phyloP scores from a whole-genome alignment of 148 eudicot genomes.

The Camellia sinensis region DNA sequence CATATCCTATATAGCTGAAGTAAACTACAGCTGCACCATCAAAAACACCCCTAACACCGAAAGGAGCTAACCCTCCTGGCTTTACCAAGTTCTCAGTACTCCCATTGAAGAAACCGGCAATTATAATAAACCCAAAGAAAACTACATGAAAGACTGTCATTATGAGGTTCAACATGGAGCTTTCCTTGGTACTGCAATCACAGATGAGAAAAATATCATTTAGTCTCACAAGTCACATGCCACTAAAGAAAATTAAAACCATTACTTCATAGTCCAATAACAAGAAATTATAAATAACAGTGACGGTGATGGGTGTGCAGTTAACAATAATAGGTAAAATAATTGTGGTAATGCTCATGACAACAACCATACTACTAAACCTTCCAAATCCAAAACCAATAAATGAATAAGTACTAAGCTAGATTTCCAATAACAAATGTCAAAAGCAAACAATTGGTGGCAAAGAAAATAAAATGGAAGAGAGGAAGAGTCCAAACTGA shows the following conservation, averaged over 20 bases:
- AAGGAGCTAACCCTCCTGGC: constrained; percentile 69
- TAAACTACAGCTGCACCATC: constrained; percentile 84
- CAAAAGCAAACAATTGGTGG: neutral
- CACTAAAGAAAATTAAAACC: constrained; percentile 7
- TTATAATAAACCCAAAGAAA: constrained; percentile 66
- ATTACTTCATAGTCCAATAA: constrained; percentile 2
- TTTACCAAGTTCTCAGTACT: constrained; percentile 50
- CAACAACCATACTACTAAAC: neutral
- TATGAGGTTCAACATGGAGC: constrained; percentile 60
- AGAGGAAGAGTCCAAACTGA: neutral
- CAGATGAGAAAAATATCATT: neutral
- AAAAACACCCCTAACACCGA: constrained; percentile 65
- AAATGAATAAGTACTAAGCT: neutral
- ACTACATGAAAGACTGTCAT: constrained; percentile 68
- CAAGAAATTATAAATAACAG: neutral
- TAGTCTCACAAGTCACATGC: constrained; percentile 22
- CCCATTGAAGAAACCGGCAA: constrained; percentile 64
- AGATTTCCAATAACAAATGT: constrained; percentile 8
- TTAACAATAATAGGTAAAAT: neutral
- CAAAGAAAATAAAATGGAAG: neutral
- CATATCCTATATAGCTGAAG: constrained; percentile 83
- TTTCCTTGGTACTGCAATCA: constrained; percentile 71
- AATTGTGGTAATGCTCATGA: neutral
- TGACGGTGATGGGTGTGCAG: neutral
- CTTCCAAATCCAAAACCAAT: neutral